Evolutionary conservation across 2,329 filamentous ascomycete genomes (phyloP).

Genomic region (Fusarium virguliforme): DNA sequence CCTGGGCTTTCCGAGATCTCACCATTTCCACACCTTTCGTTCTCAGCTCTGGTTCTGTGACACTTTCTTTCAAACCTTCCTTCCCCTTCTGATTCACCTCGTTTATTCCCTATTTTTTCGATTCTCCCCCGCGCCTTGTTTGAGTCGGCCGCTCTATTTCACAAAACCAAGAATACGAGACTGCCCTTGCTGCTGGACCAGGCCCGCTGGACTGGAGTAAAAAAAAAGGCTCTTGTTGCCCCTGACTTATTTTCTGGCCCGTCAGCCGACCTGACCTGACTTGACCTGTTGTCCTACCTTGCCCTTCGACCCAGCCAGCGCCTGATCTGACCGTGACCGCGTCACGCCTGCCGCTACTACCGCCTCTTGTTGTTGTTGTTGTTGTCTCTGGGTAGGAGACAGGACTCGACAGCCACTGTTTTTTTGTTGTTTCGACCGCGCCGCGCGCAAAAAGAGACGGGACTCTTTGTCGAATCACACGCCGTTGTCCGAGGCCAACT

Average conservation of each 20-base stretch:
- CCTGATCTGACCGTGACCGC: slow-evolving; percentile 41
- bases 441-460: slow-evolving; percentile 35
- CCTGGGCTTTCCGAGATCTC: slow-evolving; percentile 21
- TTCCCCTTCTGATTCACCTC: slow-evolving; percentile 12
- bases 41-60: neutral
- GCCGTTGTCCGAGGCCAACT: slow-evolving; percentile 24
- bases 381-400: slow-evolving; percentile 8
- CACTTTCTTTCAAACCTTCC: slow-evolving; percentile 8
- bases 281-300: slow-evolving; percentile 5
- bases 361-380: slow-evolving; percentile 9
- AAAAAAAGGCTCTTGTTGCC: slow-evolving; percentile 35
- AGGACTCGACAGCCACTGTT: slow-evolving; percentile 31
- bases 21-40: slow-evolving; percentile 18
- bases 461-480: slow-evolving; percentile 33
- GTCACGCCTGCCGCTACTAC: slow-evolving; percentile 35
- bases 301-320: slow-evolving; percentile 2
- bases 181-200: slow-evolving; percentile 47
- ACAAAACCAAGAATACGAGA: slow-evolving; percentile 32
- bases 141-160: slow-evolving; percentile 13
- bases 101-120: slow-evolving; percentile 1
- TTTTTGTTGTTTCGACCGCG: slow-evolving; percentile 31
- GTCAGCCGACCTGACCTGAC: slow-evolving; percentile 20
- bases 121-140: neutral
- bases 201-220: slow-evolving; percentile 36
- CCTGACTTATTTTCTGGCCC: slow-evolving; percentile 33